Evolutionary conservation across 345 rosid species (phyloP), one percentile per base, ranked within the genome.

Genomic region (Salix exigua): DNA sequence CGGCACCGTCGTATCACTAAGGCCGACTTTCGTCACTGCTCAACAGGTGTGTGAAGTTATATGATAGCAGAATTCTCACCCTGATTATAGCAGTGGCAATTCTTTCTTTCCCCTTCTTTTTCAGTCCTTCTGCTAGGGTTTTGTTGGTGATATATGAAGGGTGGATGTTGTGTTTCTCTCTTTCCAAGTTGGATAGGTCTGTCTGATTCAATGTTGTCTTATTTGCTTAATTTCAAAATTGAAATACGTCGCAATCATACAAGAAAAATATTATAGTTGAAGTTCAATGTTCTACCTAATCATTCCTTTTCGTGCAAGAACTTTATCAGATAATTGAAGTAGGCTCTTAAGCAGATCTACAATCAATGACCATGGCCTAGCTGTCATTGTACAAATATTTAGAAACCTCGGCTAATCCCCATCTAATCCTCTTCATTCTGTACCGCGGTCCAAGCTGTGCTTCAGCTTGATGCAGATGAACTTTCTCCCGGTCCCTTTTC

Each of bases 21-120:
- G 28, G 28, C 28, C 1, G 28, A 26, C 28, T 26, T 26, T 26
- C 28, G 28, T 26, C 28, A n/a, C n/a, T n/a, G n/a, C n/a, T n/a
- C n/a, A n/a, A n/a, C n/a, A n/a, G n/a, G n/a, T 28, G 30, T 62
- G 73, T 33, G 68, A 70, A 73, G 58, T 21, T 81, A 83, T 77
- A 82, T 69, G 44, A 51, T 78, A 75, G 72, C 46, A 16, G 74
- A 64, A 73, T 61, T 9, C 40, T 18, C n/a, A 35, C 50, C 72
- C 64, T 65, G 18, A 2, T 28, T 28, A 53, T n/a, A 46, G 16
- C 18, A 7, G 48, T 58, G 48, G 44, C 2, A 23, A 23, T 37
- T 25, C 31, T 42, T 30, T 21, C 10, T 46, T 21, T 42, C 18
- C 7, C 3, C n/a, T 25, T 69, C 17, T 69, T 42, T 17, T 28